phyloP scores from a whole-genome alignment of 2,329 filamentous ascomycete genomes.

The Xylariaceae sp. region DNA sequence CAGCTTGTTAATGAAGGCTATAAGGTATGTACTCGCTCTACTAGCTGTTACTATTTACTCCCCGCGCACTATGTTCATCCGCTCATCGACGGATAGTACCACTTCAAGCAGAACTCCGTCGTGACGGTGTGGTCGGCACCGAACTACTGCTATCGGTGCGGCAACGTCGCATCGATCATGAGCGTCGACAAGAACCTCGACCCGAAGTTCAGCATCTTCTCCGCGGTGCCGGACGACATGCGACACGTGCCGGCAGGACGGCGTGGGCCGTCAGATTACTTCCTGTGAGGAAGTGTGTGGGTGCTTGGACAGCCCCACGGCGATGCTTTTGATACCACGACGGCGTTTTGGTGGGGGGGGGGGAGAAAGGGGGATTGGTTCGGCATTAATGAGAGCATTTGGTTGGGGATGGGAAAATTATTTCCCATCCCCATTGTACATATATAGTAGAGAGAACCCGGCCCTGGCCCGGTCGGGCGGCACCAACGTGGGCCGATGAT shows the following conservation, averaged over 20 bases:
- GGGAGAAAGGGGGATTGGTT: not conserved
- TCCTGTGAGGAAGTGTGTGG: slow-evolving; percentile 52
- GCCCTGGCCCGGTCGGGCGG: too few species aligned
- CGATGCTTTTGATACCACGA: slow-evolving; percentile 33
- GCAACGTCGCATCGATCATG: slow-evolving; percentile 97
- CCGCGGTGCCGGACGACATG: slow-evolving; percentile 83
- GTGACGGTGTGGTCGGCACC: slow-evolving; percentile 98
- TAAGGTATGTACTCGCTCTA: slow-evolving; percentile 73
- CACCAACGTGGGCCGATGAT: too few species aligned
- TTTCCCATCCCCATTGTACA: not conserved
- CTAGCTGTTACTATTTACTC: too few species aligned
- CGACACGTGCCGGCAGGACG: slow-evolving; percentile 76
- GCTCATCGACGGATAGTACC: slow-evolving; percentile 62
- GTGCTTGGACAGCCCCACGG: slow-evolving; percentile 19
- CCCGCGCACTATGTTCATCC: slow-evolving; percentile 1
- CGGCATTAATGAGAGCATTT: not conserved
- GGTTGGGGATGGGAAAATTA: not conserved
- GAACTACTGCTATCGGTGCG: slow-evolving; percentile 93
- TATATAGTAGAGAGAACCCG: too few species aligned
- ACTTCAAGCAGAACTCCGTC: slow-evolving; percentile 92
- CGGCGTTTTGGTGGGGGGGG: not conserved
- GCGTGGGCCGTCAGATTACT: slow-evolving; percentile 70
- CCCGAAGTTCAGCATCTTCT: slow-evolving; percentile 91
- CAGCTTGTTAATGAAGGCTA: slow-evolving; percentile 98
- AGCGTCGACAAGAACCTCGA: slow-evolving; percentile 82